These are phyloP conservation scores for Calonectria crousiana DNA, from an alignment of 2,329 filamentous ascomycete species.

Conservation along the genomic window DNA sequence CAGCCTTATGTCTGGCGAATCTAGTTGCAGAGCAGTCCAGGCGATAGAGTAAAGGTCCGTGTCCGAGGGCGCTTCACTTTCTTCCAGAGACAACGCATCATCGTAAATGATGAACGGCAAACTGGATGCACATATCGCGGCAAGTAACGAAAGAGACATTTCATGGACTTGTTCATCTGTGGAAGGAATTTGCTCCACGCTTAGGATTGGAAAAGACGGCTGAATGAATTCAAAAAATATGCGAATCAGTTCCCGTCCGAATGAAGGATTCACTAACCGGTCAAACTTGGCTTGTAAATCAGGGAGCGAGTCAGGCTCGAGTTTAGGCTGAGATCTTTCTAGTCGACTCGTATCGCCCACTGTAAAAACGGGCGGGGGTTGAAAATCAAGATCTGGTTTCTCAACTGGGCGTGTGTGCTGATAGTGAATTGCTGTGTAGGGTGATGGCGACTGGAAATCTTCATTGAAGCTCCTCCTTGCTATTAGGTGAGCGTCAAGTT, in stretches of 20 bases:
- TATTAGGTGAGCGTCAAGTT: background rate
- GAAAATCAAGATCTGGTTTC: background rate
- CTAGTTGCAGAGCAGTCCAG: background rate
- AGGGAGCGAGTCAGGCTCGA: background rate
- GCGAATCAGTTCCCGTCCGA: background rate
- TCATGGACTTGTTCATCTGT: background rate
- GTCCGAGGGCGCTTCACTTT: background rate
- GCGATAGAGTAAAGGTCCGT: background rate
- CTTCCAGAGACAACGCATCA: background rate
- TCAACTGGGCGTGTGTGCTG: background rate
- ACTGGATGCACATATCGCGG: background rate
- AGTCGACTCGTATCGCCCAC: background rate
- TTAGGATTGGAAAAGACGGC: background rate
- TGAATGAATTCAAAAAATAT: background rate
- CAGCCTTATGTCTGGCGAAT: background rate
- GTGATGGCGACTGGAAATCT: background rate
- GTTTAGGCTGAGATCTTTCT: background rate
- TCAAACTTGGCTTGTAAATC: background rate
- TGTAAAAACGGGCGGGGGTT: background rate
- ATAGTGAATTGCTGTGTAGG: background rate
- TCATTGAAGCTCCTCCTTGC: background rate
- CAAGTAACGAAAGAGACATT: background rate
- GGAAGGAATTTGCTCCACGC: background rate
- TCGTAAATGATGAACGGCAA: background rate
- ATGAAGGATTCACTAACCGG: background rate